Conservation (phyloP, 2,329 filamentous ascomycete species). For the Pyrenophora tritici-repentis region DNA sequence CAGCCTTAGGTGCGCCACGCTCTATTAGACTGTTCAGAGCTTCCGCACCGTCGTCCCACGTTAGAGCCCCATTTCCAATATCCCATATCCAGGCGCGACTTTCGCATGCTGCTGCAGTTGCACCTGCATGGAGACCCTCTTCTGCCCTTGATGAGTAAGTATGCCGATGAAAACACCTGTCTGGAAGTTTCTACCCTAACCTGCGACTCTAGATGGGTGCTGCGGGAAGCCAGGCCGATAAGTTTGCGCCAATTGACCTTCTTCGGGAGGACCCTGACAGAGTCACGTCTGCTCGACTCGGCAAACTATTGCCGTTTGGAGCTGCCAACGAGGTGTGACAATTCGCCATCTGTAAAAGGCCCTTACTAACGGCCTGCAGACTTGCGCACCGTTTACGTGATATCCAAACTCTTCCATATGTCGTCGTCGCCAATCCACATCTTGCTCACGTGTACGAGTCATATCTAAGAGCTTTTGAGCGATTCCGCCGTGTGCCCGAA, state of each 20-base stretch:
- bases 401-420: constrained; percentile 95
- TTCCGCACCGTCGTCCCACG: constrained; percentile 11
- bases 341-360: background rate
- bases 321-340: constrained; percentile 74
- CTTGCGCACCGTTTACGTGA: constrained; percentile 93
- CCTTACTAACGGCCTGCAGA: constrained; percentile 52
- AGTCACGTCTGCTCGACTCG: constrained; percentile 85
- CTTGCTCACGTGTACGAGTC: constrained; percentile 95
- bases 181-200: background rate
- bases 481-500: constrained; percentile 80
- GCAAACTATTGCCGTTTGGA: constrained; percentile 98
- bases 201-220: constrained; percentile 73
- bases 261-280: constrained; percentile 91
- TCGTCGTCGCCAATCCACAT: constrained; percentile 93
- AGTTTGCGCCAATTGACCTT: constrained; percentile 96
- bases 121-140: constrained; percentile 63
- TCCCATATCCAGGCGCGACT: constrained; percentile 6
- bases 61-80: background rate
- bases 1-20: constrained; percentile 11
- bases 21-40: constrained; percentile 3
- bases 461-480: constrained; percentile 96
- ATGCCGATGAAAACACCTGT: background rate
- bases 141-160: constrained; percentile 64
- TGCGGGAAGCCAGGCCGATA: constrained; percentile 90
- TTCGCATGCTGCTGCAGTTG: constrained; percentile 40